Evolutionary conservation across 495 filamentous ascomycete genomes (phyloP), one percentile per base, ranked within the genome.

Genomic region (Trichoderma virens): DNA sequence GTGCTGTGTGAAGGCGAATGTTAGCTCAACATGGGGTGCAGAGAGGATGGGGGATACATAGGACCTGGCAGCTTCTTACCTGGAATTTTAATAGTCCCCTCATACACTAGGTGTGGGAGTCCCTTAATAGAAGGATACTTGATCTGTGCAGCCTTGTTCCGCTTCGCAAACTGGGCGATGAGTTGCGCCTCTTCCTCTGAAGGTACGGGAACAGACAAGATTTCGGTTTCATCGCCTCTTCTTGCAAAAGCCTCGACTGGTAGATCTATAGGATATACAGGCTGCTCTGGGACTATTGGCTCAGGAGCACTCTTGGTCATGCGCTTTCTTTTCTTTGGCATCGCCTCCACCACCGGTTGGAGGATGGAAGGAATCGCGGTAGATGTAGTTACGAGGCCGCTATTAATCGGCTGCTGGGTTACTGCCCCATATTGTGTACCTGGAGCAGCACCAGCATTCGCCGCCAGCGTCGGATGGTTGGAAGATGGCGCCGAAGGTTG

Each of bases 401-500:
- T 27, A 30, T 14, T 56, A 16, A 56, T 2, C 3, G 23, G 51
- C 25, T 14, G 51, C 27, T 56, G 51, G 25, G 25, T n/a, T 47
- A n/a, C 43, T 47, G 18, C n/a, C n/a, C n/a, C 43, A 23, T 47
- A 47, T n/a, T 47, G 43, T 6, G 34, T 13, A 35, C 6, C 34
- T 13, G 41, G 18, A 45, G 41, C 41, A 31, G 51, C 51, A 31
- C 30, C 30, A n/a, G 23, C 4, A 9, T 8, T 28, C 51, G 25
- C 25, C 4, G 23, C 25, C 51, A 56, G 11, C 25, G 11, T 18
- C 16, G 23, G 8, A 9, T 56, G 65, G 47, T 65, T 63, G 11
- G 23, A 65, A 34, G 75, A 76, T 16, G 68, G 71, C 32, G 75
- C 75, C 11, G 70, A 62, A 65, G 68, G 78, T 35, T 75, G 79